A percentile compares a stretch with the other conserved stretches of the same genome.
phyloP scores from a whole-genome alignment of 1,139 yeast species.

The Debaryomycetaceae sp. region DNA sequence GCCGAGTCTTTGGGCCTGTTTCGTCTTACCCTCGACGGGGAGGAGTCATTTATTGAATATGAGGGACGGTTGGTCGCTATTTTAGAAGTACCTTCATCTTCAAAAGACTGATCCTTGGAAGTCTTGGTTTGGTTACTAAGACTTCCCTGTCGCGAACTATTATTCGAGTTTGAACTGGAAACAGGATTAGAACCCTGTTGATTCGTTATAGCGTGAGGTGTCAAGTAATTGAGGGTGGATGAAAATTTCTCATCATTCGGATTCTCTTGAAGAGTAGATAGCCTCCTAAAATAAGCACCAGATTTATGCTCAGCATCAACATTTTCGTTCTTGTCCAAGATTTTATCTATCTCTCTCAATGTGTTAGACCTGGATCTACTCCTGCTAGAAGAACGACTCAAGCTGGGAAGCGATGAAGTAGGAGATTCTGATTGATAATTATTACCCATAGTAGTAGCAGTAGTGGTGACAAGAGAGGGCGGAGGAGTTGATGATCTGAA shows the following conservation, averaged over 20 bases:
- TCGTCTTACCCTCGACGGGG: constrained; percentile 10
- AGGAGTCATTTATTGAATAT: constrained; percentile 3
- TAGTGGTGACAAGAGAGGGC: constrained; percentile 14
- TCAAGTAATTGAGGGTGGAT: not conserved
- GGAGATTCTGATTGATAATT: constrained; percentile 5
- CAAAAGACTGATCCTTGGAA: constrained; percentile 1
- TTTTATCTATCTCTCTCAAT: constrained; percentile 35
- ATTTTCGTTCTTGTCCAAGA: constrained; percentile 37
- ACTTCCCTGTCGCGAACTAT: constrained; percentile 3
- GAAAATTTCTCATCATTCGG: constrained; percentile 29
- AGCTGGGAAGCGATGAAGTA: constrained; percentile 4
- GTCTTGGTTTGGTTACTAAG: constrained; percentile 3
- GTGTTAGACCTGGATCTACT: constrained; percentile 38
- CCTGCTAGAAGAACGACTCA: constrained; percentile 15
- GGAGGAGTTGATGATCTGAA: constrained; percentile 18
- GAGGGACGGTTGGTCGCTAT: not conserved
- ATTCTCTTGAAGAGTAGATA: constrained; percentile 66
- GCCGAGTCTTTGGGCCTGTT: constrained; percentile 14
- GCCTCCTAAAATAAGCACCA: constrained; percentile 67
- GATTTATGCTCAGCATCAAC: constrained; percentile 48
- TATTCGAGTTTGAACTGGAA: not conserved
- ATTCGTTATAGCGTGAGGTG: constrained; percentile 1
- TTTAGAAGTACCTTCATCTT: not conserved
- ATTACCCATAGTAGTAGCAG: constrained; percentile 11
- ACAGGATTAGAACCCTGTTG: not conserved